phyloP scores from a whole-genome alignment of 805 yeast species.

The Ogataea methylovora region DNA sequence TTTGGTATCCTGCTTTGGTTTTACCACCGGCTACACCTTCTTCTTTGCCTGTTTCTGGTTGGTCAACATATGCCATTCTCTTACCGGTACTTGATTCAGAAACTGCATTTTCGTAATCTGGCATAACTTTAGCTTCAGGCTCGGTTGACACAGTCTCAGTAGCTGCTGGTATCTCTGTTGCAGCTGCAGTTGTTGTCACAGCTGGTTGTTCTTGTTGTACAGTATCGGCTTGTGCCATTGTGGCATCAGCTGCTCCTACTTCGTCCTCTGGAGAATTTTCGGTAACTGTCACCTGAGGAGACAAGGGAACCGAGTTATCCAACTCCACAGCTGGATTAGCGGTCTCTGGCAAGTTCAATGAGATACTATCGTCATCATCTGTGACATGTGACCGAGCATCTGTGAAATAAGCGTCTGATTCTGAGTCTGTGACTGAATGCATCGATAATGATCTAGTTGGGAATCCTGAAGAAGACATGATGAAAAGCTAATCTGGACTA shows the following conservation, averaged over 20 bases:
- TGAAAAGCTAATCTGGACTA: neutral
- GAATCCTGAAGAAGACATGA: neutral
- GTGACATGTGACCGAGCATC: conserved; percentile 13
- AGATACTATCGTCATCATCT: neutral
- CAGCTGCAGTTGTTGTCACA: too few relatives aligned
- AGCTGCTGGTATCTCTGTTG: neutral
- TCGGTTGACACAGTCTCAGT: neutral
- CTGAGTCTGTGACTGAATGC: conserved; percentile 1
- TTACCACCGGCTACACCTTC: too few relatives aligned
- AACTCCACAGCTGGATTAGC: neutral
- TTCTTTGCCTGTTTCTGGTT: conserved; percentile 4
- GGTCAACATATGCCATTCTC: neutral
- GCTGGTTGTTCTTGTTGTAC: neutral
- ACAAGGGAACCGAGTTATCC: neutral
- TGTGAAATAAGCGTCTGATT: conserved; percentile 8
- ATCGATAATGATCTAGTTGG: conserved; percentile 5
- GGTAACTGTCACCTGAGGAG: conserved; percentile 20
- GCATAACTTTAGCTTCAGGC: neutral
- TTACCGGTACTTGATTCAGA: neutral
- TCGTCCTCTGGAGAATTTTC: neutral
- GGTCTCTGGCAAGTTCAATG: neutral
- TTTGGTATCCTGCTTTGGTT: conserved; percentile 13
- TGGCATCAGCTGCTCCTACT: neutral
- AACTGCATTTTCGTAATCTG: neutral
- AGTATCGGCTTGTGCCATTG: neutral